phyloP scores from a whole-genome alignment of 352 stramenopile genomes.

The Globisporangium carolinianum region DNA sequence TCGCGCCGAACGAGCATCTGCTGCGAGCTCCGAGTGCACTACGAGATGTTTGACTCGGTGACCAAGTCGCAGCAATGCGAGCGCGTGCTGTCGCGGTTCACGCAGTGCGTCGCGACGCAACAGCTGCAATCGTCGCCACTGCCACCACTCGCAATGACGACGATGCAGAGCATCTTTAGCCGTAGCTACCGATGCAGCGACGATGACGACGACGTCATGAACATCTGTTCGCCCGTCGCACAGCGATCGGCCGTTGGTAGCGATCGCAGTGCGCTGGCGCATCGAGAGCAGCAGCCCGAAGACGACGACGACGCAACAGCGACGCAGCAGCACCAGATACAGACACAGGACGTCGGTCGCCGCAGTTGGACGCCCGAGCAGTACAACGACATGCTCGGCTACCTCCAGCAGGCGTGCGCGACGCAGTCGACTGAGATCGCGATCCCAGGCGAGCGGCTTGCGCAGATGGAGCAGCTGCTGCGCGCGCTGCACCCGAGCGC shows the following conservation, averaged over 20 bases:
- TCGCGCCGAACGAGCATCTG: conserved; percentile 13
- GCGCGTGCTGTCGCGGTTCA: conserved; percentile 3
- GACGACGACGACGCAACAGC: neutral
- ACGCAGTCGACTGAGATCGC: conserved; percentile 19
- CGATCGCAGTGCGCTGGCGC: neutral
- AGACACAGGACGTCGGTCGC: neutral
- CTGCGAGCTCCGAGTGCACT: conserved; percentile 28
- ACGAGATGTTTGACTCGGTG: conserved; percentile 28
- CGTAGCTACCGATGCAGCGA: conserved; percentile 1
- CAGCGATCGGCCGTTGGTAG: neutral
- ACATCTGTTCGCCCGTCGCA: conserved; percentile 22
- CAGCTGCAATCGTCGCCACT: neutral
- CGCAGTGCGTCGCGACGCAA: neutral
- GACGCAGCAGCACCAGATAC: neutral
- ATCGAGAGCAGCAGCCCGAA: neutral
- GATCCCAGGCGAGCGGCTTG: conserved; percentile 25
- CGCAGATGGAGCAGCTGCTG: conserved; percentile 41
- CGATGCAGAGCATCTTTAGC: conserved; percentile 3
- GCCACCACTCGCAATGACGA: neutral
- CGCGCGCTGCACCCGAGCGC: conserved; percentile 23
- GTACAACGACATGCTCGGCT: conserved; percentile 34
- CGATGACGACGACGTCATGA: conserved; percentile 28
- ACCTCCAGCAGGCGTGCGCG: conserved; percentile 27
- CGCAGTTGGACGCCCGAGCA: conserved; percentile 26
- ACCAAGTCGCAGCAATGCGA: conserved; percentile 12